These are phyloP conservation scores for Penicillium sclerotiorum DNA, from an alignment of 2,329 filamentous ascomycete genomes.

Conservation along the genomic window DNA sequence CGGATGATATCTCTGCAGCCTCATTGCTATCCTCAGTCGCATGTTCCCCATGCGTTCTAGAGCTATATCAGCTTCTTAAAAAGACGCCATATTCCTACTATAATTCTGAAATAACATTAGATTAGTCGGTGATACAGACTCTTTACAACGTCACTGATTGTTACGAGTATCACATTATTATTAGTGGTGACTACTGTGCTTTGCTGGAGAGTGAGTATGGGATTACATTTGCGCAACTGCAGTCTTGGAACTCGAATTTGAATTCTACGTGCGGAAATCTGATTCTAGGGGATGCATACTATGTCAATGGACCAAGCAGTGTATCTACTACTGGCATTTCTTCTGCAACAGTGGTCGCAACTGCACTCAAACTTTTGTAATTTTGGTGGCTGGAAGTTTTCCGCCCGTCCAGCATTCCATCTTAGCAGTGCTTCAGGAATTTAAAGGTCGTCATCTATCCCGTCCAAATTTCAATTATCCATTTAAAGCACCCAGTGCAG, in stretches of 20 bases:
- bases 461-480: too few relatives aligned
- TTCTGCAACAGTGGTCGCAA: not conserved
- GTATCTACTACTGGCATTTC: not conserved
- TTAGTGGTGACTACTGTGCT: not conserved
- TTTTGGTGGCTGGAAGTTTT: too few relatives aligned
- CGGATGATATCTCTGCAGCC: too few relatives aligned
- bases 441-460: too few relatives aligned
- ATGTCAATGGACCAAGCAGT: not conserved
- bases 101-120: not conserved
- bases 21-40: too few relatives aligned
- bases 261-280: not conserved
- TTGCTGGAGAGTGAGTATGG: not conserved
- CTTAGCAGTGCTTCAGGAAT: too few relatives aligned
- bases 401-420: too few relatives aligned
- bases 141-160: not conserved
- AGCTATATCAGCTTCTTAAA: not conserved
- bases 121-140: not conserved
- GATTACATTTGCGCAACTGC: not conserved
- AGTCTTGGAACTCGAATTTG: not conserved
- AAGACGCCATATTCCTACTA: not conserved
- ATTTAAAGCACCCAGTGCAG: too few relatives aligned
- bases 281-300: not conserved
- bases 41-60: not conserved
- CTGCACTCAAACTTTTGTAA: not conserved
- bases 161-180: not conserved